A percentile compares a stretch with the other conserved stretches of the same genome.
Evolutionary conservation across 1,284 basidiomycete genomes (phyloP).

Genomic region (Hypsizygus ulmarius): DNA sequence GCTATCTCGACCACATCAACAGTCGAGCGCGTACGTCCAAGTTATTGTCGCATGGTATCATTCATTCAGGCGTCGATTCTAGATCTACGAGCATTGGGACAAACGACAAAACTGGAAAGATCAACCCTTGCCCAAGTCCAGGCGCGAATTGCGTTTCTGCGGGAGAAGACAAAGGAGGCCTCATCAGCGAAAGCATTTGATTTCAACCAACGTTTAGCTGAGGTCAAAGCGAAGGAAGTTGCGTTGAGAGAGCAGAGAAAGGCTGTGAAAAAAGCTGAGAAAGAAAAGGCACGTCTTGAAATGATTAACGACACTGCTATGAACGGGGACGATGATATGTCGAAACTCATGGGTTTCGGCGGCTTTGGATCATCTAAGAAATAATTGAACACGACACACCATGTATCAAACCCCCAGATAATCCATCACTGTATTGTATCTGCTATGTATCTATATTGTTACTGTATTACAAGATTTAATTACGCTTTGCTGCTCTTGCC

Average conservation of each 20-base stretch:
- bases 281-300: constrained; percentile 66
- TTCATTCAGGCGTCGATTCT: constrained; percentile 15
- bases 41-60: constrained; percentile 2
- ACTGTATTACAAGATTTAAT: constrained; percentile 31
- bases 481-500: constrained; percentile 25
- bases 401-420: constrained; percentile 9
- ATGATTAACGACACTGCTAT: constrained; percentile 53
- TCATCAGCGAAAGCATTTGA: constrained; percentile 87
- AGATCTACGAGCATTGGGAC: constrained; percentile 92
- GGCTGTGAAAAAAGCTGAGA: constrained; percentile 66
- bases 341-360: constrained; percentile 89
- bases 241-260: constrained; percentile 67
- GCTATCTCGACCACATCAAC: constrained; percentile 96
- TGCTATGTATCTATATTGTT: constrained; percentile 20
- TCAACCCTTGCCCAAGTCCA: constrained; percentile 93
- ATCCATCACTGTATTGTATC: constrained; percentile 27
- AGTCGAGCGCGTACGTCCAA: constrained; percentile 79
- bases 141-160: constrained; percentile 82
- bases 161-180: constrained; percentile 80
- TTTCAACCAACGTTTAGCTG: constrained; percentile 85
- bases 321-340: constrained; percentile 64
- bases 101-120: constrained; percentile 87
- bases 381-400: constrained; percentile 29
- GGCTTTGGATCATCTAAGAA: constrained; percentile 86
- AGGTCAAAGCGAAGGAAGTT: constrained; percentile 75